Evolutionary conservation across 768 basidiomycete species (phyloP).

Genomic region (Mycena pura): DNA sequence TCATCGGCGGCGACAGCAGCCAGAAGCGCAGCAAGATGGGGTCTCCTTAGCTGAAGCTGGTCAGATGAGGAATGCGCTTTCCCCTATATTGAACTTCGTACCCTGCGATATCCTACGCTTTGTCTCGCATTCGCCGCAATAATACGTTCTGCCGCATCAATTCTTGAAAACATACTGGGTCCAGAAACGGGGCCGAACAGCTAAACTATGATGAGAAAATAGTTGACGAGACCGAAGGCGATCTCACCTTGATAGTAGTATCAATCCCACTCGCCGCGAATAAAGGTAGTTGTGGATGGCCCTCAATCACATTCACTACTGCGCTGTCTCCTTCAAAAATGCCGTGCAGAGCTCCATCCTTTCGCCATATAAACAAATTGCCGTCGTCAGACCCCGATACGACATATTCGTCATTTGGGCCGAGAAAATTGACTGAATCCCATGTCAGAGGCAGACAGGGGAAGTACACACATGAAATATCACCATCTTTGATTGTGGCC

Average conservation of each 20-base stretch:
- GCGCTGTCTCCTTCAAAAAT: slow-evolving; percentile 84
- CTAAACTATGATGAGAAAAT: slow-evolving; percentile 40
- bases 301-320: slow-evolving; percentile 88
- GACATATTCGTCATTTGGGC: slow-evolving; percentile 78
- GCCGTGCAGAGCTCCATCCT: slow-evolving; percentile 67
- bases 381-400: slow-evolving; percentile 89
- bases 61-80: slow-evolving; percentile 31
- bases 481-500: slow-evolving; percentile 88
- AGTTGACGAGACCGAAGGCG: neutral
- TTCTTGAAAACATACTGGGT: slow-evolving; percentile 59
- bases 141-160: slow-evolving; percentile 58
- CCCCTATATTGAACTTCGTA: slow-evolving; percentile 22
- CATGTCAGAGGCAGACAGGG: neutral
- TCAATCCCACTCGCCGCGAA: slow-evolving; percentile 92
- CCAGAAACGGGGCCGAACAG: slow-evolving; percentile 67
- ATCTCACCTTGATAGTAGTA: slow-evolving; percentile 74
- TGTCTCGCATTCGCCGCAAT: slow-evolving; percentile 58
- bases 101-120: slow-evolving; percentile 33
- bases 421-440: slow-evolving; percentile 81
- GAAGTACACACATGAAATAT: neutral
- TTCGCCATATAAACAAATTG: slow-evolving; percentile 88
- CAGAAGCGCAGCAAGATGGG: slow-evolving; percentile 36
- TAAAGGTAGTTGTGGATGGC: slow-evolving; percentile 79
- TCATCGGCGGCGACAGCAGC: slow-evolving; percentile 20
- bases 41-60: slow-evolving; percentile 32